Percentiles rank a stretch among this genome's conserved stretches.
These are phyloP conservation scores for Phialemoniopsis sp. DNA, from an alignment of 2,329 filamentous ascomycete species.

Conservation along the genomic window DNA sequence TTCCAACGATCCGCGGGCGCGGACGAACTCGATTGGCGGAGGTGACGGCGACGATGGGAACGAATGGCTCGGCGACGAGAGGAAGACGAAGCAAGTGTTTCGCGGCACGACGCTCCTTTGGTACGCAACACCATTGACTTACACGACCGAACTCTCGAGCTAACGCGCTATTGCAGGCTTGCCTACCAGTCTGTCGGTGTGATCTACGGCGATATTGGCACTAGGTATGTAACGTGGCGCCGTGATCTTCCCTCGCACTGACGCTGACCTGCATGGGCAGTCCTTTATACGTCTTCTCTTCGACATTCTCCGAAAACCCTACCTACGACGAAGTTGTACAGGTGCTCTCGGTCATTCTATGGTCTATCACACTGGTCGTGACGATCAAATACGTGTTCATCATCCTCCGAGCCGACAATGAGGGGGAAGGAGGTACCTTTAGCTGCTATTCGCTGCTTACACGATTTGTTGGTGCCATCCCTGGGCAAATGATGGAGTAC, in stretches of 20 bases:
- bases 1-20: constrained; percentile 4
- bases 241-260: constrained; percentile 1
- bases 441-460: constrained; percentile 61
- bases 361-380: constrained; percentile 65
- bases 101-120: constrained; percentile 10
- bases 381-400: constrained; percentile 64
- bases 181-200: constrained; percentile 63
- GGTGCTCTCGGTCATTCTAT: constrained; percentile 62
- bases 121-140: constrained; percentile 1
- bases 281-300: constrained; percentile 67
- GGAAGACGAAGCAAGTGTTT: constrained; percentile 13
- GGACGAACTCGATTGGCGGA: constrained; percentile 1
- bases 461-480: constrained; percentile 33
- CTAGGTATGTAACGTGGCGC: constrained; percentile 17
- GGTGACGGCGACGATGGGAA: constrained; percentile 12
- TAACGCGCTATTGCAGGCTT: constrained; percentile 31
- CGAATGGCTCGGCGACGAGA: constrained; percentile 9
- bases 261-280: constrained; percentile 26
- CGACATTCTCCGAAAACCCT: constrained; percentile 53
- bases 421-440: constrained; percentile 67
- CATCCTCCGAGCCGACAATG: constrained; percentile 60
- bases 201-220: constrained; percentile 67
- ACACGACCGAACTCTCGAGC: background rate
- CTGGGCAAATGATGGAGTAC: no score
- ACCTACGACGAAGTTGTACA: constrained; percentile 53